Evolutionary conservation across 129 eudicot genomes (phyloP), one percentile per base, ranked within the genome.

Genomic region (Lactuca sativa): DNA sequence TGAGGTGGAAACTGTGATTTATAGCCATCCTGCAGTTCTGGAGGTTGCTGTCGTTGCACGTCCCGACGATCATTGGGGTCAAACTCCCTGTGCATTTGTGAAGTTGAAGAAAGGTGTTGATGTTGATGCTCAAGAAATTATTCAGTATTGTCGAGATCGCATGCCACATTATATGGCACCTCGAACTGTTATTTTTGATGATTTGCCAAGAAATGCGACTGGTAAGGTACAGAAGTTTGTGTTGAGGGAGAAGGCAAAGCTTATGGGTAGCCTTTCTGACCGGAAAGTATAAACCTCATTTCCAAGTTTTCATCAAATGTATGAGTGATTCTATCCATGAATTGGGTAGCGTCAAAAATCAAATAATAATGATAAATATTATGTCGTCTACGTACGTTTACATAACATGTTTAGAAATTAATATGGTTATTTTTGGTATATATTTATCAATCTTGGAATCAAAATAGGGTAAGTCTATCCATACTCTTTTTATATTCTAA

Each of bases 191-290:
- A 37, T 66, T 41, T 79, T 73, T 18, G 61, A 69, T 1, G 74
- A 73, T 59, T 59, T 73, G 60, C 75, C 83, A 3, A 51, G 56
- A 48, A 79, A 56, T 73, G 66, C 83, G 12, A 72, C 83, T 0
- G 79, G 83, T 13, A 79, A 79, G 43, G 56, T 79, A 2, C 83
- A 79, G 6, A 79, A 79, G 65, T 79, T 79, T 67, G 56, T 15
- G 36, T 52, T 79, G 69, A 73, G 79, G 75, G 75, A 72, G 56
- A 61, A 48, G 57, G 75, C 75, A 0, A 73, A 72, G 30, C 7
- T 69, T 31, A 32, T 75, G 73, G 80, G 79, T 0, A 66, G 73
- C 36, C 70, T 74, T 4, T 21, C 38, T 69, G 21, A 18, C 18
- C 1, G 10, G 15, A 68, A 53, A 53, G 14, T 53, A 9, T 67